phyloP scores from a whole-genome alignment of 129 eudicot genomes.

The Flaveria ramosissima region DNA sequence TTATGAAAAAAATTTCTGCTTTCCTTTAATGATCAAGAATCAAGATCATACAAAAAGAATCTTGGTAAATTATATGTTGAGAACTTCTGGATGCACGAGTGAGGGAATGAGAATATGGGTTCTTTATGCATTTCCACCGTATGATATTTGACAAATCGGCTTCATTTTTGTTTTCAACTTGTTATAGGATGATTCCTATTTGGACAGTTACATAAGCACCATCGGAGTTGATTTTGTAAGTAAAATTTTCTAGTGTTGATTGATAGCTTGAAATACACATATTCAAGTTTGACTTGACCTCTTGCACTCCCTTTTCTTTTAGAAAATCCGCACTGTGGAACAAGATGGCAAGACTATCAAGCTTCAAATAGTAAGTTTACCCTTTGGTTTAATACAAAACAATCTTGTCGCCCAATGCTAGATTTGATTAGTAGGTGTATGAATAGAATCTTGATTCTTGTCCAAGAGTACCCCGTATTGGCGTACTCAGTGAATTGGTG shows the following conservation, averaged over 20 bases:
- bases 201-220: slow-evolving; percentile 78
- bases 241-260: slow-evolving; percentile 18
- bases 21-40: not conserved
- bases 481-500: not conserved
- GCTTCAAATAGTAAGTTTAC: slow-evolving; percentile 78
- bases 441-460: not conserved
- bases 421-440: slow-evolving; percentile 11
- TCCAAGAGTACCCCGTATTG: not conserved
- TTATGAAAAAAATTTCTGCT: not conserved
- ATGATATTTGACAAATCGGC: not conserved
- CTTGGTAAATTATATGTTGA: not conserved
- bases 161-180: not conserved
- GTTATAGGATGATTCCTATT: slow-evolving; percentile 68
- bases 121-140: slow-evolving; percentile 2
- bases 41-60: not conserved
- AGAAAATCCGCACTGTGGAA: slow-evolving; percentile 97
- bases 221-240: slow-evolving; percentile 84
- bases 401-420: not conserved
- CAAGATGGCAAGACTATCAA: slow-evolving; percentile 91
- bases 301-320: slow-evolving; percentile 10
- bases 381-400: not conserved
- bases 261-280: slow-evolving; percentile 9
- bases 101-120: slow-evolving; percentile 8
- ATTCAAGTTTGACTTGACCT: slow-evolving; percentile 5
- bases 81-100: not conserved